These are phyloP conservation scores for Plenodomus tracheiphilus DNA, from an alignment of 2,329 filamentous ascomycete species.

Conservation along the genomic window DNA sequence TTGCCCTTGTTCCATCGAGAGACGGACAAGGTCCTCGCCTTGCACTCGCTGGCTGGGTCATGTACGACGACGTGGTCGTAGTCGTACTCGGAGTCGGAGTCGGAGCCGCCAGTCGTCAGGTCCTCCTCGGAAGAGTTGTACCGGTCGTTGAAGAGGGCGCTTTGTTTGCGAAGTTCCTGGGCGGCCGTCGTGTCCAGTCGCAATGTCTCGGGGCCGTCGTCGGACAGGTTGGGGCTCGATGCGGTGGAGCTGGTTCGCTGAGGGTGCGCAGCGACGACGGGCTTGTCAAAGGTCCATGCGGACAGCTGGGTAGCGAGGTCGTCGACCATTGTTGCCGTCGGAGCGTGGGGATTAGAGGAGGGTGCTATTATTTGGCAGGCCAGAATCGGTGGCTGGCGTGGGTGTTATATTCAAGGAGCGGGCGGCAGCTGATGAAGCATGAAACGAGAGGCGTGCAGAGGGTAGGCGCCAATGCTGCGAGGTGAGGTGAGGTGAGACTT, in stretches of 20 bases:
- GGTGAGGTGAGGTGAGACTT: slow-evolving; percentile 25
- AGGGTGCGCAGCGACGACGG: slow-evolving; percentile 25
- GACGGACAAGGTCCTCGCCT: slow-evolving; percentile 39
- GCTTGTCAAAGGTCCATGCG: slow-evolving; percentile 45
- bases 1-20: slow-evolving; percentile 37
- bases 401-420: slow-evolving; percentile 20
- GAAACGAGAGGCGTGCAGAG: slow-evolving; percentile 36
- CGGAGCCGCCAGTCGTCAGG: slow-evolving; percentile 39
- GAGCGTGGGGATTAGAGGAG: neutral
- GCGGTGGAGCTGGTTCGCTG: slow-evolving; percentile 35
- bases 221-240: slow-evolving; percentile 41
- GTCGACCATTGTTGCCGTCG: slow-evolving; percentile 34
- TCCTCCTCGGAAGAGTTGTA: slow-evolving; percentile 47
- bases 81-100: slow-evolving; percentile 32
- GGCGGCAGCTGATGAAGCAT: slow-evolving; percentile 21
- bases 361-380: neutral
- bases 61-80: slow-evolving; percentile 37
- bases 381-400: neutral
- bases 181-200: slow-evolving; percentile 35
- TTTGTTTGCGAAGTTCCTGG: slow-evolving; percentile 24
- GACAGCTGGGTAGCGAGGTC: slow-evolving; percentile 40
- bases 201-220: slow-evolving; percentile 39
- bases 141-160: slow-evolving; percentile 37
- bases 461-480: slow-evolving; percentile 33
- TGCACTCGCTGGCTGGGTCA: slow-evolving; percentile 30